Conservation (phyloP, 305 asterid genomes). For the Fraxinus latifolia region DNA sequence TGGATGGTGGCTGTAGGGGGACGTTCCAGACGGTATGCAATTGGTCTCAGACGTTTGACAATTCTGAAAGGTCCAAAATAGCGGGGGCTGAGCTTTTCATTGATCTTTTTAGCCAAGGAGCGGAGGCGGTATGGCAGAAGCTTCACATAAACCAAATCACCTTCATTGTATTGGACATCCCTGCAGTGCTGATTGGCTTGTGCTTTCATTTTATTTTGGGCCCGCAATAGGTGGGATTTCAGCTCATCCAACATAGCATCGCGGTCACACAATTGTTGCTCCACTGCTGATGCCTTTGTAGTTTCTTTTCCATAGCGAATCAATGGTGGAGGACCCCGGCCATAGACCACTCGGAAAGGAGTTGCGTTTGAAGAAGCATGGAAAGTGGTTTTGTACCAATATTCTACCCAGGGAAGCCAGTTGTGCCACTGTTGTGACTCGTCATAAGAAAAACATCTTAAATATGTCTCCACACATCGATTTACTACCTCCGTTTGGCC, state of each 20-base stretch:
- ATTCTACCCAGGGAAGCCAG: neutral
- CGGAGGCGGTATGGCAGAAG: neutral
- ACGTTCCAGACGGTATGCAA: neutral
- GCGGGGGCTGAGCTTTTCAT: neutral
- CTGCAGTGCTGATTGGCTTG: neutral
- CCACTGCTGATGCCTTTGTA: neutral
- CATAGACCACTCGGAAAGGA: neutral
- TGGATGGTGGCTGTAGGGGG: neutral
- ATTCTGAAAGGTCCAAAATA: neutral
- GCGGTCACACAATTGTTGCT: neutral
- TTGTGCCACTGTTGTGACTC: neutral
- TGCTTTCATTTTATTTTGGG: neutral
- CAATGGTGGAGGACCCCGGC: neutral
- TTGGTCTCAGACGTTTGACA: neutral
- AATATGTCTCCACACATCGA: neutral
- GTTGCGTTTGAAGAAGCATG: neutral
- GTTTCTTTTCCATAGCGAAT: neutral
- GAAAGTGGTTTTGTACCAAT: neutral
- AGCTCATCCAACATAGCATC: neutral
- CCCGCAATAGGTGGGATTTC: neutral
- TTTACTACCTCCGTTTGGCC: neutral
- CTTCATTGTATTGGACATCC: neutral
- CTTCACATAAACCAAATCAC: neutral
- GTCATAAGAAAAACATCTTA: neutral
- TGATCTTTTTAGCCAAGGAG: neutral